Base-by-base conservation (phyloP, 805 yeast genomes). In the Metschnikowia noctiluminum region DNA sequence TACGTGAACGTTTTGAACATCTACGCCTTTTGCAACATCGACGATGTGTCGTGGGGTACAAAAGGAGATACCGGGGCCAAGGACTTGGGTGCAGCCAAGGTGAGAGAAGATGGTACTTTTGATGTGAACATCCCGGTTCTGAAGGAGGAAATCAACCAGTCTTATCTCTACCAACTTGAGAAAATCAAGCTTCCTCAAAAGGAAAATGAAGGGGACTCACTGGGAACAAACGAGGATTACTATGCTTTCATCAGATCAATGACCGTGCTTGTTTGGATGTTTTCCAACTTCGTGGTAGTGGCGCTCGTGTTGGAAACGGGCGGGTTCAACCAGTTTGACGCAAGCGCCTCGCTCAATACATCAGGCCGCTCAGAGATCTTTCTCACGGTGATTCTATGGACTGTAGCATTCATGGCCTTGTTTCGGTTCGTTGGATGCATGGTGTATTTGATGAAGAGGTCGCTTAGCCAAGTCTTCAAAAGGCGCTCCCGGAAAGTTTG, bases 21-120 rank as follows among this genome's bases (percentile, higher is more conserved):
- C 42, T 82, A 81, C 63, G 85, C 87, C 1, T 82, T 83, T 62
- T 82, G 86, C 69, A 82, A 82, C 64, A 80, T 83, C 69, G 87
- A 82, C 61, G 87, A 82, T 65, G 79, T 82, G 42, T 82, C 87
- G 2, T 82, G 87, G 87, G 87, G 87, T 50, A 82, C 87, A n/a
- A 82, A 83, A 62, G 87, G 87, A 37, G 79, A 81, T 38, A 72
- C 75, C n/a, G 78, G 85, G 3, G 81, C 81, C 6, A 74, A 68
- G 34, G 80, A 77, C 36, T 71, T 82, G 61, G 85, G 86, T 44
- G 75, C 68, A 1, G 81, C 79, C 11, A 78, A 74, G 56, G 75
- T 73, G 35, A 69, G 73, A 45, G 80, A 77, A 46, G 81, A 78
- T 54, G 84, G 84, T 57, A 74, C 77, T 34, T 75, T 77, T 43